Evolutionary conservation across 495 filamentous ascomycete genomes (phyloP).

Genomic region (Penicillium coprophilum): DNA sequence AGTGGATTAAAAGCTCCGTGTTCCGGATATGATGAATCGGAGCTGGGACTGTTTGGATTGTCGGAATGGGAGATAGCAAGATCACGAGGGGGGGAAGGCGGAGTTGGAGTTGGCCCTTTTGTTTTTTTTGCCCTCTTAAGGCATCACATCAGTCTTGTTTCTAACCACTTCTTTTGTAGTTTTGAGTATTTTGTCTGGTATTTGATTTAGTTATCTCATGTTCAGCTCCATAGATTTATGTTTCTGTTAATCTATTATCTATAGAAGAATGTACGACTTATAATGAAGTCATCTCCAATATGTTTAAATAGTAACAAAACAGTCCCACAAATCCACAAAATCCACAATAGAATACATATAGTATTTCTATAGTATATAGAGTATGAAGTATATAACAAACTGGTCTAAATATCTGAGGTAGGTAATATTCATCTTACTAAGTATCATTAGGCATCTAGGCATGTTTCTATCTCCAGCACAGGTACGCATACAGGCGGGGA

Average conservation of each 20-base stretch:
- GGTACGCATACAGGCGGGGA: no score
- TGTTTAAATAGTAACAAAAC: background rate
- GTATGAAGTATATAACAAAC: background rate
- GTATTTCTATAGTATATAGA: background rate
- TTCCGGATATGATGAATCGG: slow-evolving; percentile 16
- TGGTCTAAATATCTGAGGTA: background rate
- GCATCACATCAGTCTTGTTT: slow-evolving; percentile 7
- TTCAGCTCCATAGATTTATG: background rate
- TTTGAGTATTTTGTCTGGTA: background rate
- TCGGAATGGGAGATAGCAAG: slow-evolving; percentile 11
- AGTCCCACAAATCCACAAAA: background rate
- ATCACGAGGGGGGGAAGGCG: slow-evolving; percentile 25
- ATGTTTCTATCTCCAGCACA: no score
- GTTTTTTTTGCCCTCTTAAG: slow-evolving; percentile 17
- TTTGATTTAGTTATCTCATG: background rate
- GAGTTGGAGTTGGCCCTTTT: slow-evolving; percentile 19
- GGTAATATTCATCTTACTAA: no score
- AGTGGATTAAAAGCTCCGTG: slow-evolving; percentile 9
- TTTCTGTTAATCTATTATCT: background rate
- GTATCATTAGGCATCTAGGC: background rate
- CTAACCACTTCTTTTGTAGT: background rate
- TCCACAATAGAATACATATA: background rate
- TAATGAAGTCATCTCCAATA: slow-evolving; percentile 5
- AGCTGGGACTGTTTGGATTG: slow-evolving; percentile 9
- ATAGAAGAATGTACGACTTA: background rate